A percentile compares a stretch with the other conserved stretches of the same genome.
phyloP scores from a whole-genome alignment of 768 basidiomycete genomes.

The Paxillus rubicundulus region DNA sequence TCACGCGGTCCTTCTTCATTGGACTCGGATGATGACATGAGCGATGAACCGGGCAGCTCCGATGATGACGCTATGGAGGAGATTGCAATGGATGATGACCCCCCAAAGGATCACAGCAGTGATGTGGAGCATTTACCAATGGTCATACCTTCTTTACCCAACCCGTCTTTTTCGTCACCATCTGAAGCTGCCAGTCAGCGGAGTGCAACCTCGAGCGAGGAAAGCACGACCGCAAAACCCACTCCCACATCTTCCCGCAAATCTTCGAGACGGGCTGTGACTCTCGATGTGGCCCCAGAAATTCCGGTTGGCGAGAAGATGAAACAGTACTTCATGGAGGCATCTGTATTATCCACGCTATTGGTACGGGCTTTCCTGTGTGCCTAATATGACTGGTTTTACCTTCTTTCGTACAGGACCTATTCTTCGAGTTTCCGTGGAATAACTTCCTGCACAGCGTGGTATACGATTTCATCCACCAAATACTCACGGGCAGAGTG shows the following conservation, averaged over 20 bases:
- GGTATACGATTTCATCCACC: conserved; percentile 94
- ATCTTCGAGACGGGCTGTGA: conserved; percentile 48
- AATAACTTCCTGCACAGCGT: conserved; percentile 98
- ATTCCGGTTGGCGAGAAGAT: conserved; percentile 73
- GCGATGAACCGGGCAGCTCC: conserved; percentile 66
- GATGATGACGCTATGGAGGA: conserved; percentile 84
- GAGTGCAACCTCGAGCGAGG: conserved; percentile 31
- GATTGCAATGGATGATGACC: conserved; percentile 71
- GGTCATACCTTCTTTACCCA: conserved; percentile 30
- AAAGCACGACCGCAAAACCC: conserved; percentile 27
- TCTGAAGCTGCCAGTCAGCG: conserved; percentile 27
- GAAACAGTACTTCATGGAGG: conserved; percentile 75
- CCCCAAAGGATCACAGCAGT: conserved; percentile 32
- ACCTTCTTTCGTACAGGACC: conserved; percentile 50
- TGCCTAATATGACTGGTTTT: conserved; percentile 2
- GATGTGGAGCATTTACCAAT: conserved; percentile 32
- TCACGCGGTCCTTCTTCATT: conserved; percentile 49
- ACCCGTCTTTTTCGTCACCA: conserved; percentile 28
- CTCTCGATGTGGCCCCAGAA: conserved; percentile 34
- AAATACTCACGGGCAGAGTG: conserved; percentile 86
- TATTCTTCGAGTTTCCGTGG: conserved; percentile 96
- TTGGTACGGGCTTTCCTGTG: conserved; percentile 52
- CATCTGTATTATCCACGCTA: conserved; percentile 69
- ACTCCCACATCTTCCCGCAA: conserved; percentile 51
- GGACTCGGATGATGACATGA: conserved; percentile 81